Percentiles rank a stretch among this genome's conserved stretches.
Conservation (phyloP, 2,329 filamentous ascomycete genomes). For the Dryadomyces quercus-mongolicae region DNA sequence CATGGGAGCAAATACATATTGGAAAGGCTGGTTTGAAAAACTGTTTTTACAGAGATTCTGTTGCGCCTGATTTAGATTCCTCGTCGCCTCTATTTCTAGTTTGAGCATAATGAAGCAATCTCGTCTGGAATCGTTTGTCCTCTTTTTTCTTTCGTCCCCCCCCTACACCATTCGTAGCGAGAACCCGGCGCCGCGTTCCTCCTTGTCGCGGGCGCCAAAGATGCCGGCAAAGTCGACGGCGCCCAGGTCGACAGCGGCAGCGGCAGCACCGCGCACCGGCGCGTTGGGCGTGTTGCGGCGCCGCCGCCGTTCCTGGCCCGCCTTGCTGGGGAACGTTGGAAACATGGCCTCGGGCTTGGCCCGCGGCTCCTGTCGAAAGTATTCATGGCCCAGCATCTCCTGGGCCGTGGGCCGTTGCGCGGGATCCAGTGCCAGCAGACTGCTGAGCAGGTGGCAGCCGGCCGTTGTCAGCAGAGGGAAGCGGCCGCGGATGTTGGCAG, state of each 20-base stretch:
- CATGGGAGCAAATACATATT: no score
- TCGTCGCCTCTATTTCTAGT: neutral
- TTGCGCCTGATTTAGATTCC: neutral
- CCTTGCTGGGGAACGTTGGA: constrained; percentile 92
- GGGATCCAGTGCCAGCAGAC: constrained; percentile 66
- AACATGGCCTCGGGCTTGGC: constrained; percentile 89
- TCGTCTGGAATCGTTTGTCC: neutral
- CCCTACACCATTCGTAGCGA: constrained; percentile 50
- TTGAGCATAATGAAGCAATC: neutral
- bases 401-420: constrained; percentile 54
- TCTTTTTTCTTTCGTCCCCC: no score
- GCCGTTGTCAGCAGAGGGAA: constrained; percentile 74
- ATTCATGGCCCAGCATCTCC: constrained; percentile 66
- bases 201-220: constrained; percentile 53
- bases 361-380: constrained; percentile 80
- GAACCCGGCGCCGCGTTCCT: constrained; percentile 54
- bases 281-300: constrained; percentile 68
- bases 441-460: constrained; percentile 56
- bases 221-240: constrained; percentile 58
- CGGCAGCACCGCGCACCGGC: constrained; percentile 62
- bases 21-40: no score
- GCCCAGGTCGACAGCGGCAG: constrained; percentile 45
- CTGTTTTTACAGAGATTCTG: no score
- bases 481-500: constrained; percentile 50
- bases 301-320: constrained; percentile 74